Evolutionary conservation across 768 basidiomycete genomes (phyloP), one percentile per base, ranked within the genome.

Genomic region (Sarcodon aspratus): DNA sequence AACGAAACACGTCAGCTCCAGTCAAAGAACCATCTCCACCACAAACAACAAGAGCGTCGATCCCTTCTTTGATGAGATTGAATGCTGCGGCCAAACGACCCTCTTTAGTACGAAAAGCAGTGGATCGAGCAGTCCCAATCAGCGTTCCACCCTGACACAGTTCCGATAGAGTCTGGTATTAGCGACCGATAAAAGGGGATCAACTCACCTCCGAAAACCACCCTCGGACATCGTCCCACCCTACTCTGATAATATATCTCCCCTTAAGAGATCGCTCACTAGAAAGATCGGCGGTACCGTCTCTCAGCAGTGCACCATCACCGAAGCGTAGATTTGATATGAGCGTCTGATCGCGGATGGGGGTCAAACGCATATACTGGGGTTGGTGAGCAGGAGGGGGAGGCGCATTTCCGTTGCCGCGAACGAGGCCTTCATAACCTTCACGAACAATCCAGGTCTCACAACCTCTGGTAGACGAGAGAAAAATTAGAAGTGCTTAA

Each of bases 21-120:
- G 96, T 98, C 53, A 99, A 73, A 12, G 87, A 91, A 21, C 96
- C 96, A 57, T 99, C 96, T 60, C 96, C 96, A 48, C 96, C 96
- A 58, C 95, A 98, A 49, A 99, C 93, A 43, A 86, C 91, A 51
- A 99, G 75, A 13, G 94, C 95, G 59, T 98, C 92, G 57, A 99
- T 98, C 48, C 96, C 96, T 65, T 95, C 94, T 58, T 83, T 89
- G 67, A 98, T 82, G 51, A 99, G 73, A 63, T 98, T 98, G 57
- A 80, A 68, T 3, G 91, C 94, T 35, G 92, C 96, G 6, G 78
- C 73, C n/a, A 85, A 69, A 45, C 96, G 84, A 6, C 96, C 96
- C 66, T 94, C 93, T 33, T 67, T 64, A 1, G 87, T 92, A 50
- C 94, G 79, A 69, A 98, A 97, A 34, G 79, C 68, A 36, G 74